phyloP scores from a whole-genome alignment of 371 early-diverging fungal genomes.

The Sporodiniella umbellata region DNA sequence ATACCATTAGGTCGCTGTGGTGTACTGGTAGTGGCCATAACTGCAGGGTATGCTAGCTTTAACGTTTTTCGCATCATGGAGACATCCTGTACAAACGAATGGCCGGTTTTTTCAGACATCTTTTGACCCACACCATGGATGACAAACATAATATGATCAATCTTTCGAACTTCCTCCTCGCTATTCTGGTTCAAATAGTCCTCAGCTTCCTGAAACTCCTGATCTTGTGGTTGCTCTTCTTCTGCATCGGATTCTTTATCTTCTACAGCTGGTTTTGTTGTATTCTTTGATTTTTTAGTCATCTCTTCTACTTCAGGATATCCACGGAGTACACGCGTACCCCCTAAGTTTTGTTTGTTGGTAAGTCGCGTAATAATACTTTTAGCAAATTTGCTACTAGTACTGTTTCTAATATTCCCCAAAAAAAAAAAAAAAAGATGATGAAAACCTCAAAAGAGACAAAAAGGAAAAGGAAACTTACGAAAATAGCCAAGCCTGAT shows the following conservation, averaged over 20 bases:
- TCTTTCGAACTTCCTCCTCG: conserved; percentile 58
- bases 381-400: conserved; percentile 68
- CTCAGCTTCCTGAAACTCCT: conserved; percentile 33
- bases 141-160: conserved; percentile 77
- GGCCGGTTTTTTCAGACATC: conserved; percentile 66
- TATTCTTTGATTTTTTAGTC: conserved; percentile 11
- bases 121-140: conserved; percentile 84
- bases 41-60: conserved; percentile 46
- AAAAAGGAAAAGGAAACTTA: conserved; percentile 31
- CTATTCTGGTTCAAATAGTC: conserved; percentile 52
- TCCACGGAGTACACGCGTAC: conserved; percentile 69
- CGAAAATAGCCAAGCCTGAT: conserved; percentile 66
- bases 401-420: conserved; percentile 33
- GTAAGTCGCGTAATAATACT: conserved; percentile 68
- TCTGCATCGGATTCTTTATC: conserved; percentile 29
- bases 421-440: too few relatives aligned
- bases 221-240: conserved; percentile 27
- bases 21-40: conserved; percentile 20
- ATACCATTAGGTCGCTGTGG: conserved; percentile 51
- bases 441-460: too few relatives aligned
- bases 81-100: conserved; percentile 77
- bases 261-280: conserved; percentile 20
- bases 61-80: conserved; percentile 66
- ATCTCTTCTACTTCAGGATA: conserved; percentile 67
- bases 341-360: conserved; percentile 62